A percentile compares a stretch with the other conserved stretches of the same genome.
Conservation (phyloP, 148 eudicot genomes). For the Spergularia marina region DNA sequence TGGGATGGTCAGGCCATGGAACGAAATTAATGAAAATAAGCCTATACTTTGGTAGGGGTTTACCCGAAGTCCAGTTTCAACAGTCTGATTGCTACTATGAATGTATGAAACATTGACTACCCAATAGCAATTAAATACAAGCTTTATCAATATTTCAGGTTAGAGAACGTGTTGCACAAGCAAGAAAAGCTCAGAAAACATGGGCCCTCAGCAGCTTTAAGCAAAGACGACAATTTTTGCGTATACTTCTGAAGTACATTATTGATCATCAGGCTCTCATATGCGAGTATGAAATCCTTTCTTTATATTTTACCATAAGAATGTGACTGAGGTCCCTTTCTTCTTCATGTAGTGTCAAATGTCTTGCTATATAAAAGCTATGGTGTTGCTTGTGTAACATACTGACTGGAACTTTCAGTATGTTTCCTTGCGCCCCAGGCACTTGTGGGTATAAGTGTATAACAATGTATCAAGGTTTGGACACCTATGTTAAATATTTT, state of each 20-base stretch:
- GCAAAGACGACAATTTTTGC: slow-evolving; percentile 91
- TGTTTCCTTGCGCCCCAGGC: neutral
- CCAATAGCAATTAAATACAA: neutral
- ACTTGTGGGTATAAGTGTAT: neutral
- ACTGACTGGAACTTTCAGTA: neutral
- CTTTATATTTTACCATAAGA: neutral
- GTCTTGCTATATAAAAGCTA: neutral
- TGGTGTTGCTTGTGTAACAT: slow-evolving; percentile 4
- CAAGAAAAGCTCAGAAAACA: slow-evolving; percentile 83
- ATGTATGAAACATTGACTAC: neutral
- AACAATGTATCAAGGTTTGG: neutral
- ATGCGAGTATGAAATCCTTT: slow-evolving; percentile 76
- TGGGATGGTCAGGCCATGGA: neutral
- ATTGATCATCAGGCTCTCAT: slow-evolving; percentile 95
- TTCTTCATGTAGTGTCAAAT: neutral
- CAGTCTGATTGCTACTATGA: neutral
- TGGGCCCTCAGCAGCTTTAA: slow-evolving; percentile 98
- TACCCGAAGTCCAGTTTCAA: neutral
- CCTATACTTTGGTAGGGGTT: neutral
- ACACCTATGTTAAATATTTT: neutral
- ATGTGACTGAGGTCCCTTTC: neutral
- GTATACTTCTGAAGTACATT: slow-evolving; percentile 88
- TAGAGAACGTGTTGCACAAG: slow-evolving; percentile 77
- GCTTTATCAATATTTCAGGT: slow-evolving; percentile 51
- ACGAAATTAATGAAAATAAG: neutral